Percentiles rank a stretch among this genome's conserved stretches.
phyloP scores from a whole-genome alignment of 2,329 filamentous ascomycete genomes.

The Xylariomycetidae sp. region DNA sequence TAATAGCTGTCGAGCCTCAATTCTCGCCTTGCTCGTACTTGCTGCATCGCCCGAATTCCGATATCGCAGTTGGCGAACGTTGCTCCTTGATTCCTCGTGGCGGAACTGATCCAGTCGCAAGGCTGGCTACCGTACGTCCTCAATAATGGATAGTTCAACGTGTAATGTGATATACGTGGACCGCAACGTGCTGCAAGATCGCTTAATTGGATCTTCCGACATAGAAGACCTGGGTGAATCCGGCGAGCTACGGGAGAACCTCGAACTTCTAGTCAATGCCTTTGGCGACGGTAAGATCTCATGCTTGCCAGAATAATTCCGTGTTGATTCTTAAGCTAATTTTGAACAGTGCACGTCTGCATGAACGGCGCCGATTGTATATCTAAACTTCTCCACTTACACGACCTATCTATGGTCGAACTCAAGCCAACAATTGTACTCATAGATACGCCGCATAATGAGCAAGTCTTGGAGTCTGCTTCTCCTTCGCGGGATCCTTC shows the following conservation, averaged over 20 bases:
- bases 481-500: constrained; percentile 38
- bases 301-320: constrained; percentile 1
- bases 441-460: constrained; percentile 51
- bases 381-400: constrained; percentile 46
- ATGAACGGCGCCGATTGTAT: constrained; percentile 49
- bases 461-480: constrained; percentile 34
- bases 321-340: constrained; percentile 1
- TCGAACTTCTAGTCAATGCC: constrained; percentile 46
- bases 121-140: constrained; percentile 55
- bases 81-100: constrained; percentile 33
- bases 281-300: constrained; percentile 48
- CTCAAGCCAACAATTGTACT: constrained; percentile 54
- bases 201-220: constrained; percentile 29
- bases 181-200: constrained; percentile 45
- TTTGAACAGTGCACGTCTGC: constrained; percentile 47
- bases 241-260: constrained; percentile 37
- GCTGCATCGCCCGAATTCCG: too few species aligned
- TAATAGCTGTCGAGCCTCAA: too few species aligned
- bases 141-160: constrained; percentile 52
- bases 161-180: constrained; percentile 60
- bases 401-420: constrained; percentile 47
- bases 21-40: constrained; percentile 6
- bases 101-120: constrained; percentile 55
- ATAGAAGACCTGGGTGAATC: constrained; percentile 25
- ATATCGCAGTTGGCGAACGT: too few species aligned